Percentiles rank a stretch among this genome's conserved stretches.
Evolutionary conservation across 768 basidiomycete species (phyloP).

Genomic region (Pulveroboletus sp.): DNA sequence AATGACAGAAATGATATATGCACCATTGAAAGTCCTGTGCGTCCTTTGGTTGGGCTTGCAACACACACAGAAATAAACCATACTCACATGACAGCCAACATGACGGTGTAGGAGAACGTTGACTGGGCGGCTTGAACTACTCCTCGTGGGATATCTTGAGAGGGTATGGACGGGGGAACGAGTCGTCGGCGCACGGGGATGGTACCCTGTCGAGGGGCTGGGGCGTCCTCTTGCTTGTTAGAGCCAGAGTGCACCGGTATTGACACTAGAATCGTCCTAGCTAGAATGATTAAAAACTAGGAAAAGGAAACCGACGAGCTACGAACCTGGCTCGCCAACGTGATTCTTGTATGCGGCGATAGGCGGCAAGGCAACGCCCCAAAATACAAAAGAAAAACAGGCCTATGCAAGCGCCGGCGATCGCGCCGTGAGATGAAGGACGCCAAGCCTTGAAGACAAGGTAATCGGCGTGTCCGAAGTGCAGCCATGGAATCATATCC

Average conservation of each 20-base stretch:
- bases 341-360: slow-evolving; percentile 46
- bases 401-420: slow-evolving; percentile 71
- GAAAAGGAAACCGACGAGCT: not conserved
- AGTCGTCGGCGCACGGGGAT: slow-evolving; percentile 23
- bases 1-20: slow-evolving; percentile 69
- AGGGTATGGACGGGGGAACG: slow-evolving; percentile 56
- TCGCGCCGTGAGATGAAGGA: slow-evolving; percentile 63
- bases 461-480: slow-evolving; percentile 60
- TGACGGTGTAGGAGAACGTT: slow-evolving; percentile 61
- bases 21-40: slow-evolving; percentile 77
- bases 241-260: not conserved
- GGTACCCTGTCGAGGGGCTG: not conserved
- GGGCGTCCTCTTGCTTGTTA: not conserved
- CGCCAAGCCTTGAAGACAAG: slow-evolving; percentile 65
- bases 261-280: slow-evolving; percentile 11
- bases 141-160: slow-evolving; percentile 70
- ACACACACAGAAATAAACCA: not conserved
- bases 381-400: slow-evolving; percentile 63
- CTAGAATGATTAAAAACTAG: not conserved
- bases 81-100: slow-evolving; percentile 77
- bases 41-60: slow-evolving; percentile 4
- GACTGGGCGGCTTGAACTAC: slow-evolving; percentile 58
- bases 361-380: slow-evolving; percentile 64
- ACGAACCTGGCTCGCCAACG: slow-evolving; percentile 59
- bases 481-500: slow-evolving; percentile 62